Evolutionary conservation across 2,329 filamentous ascomycete species (phyloP), one percentile per base, ranked within the genome.

Genomic region (Alternaria sp.): DNA sequence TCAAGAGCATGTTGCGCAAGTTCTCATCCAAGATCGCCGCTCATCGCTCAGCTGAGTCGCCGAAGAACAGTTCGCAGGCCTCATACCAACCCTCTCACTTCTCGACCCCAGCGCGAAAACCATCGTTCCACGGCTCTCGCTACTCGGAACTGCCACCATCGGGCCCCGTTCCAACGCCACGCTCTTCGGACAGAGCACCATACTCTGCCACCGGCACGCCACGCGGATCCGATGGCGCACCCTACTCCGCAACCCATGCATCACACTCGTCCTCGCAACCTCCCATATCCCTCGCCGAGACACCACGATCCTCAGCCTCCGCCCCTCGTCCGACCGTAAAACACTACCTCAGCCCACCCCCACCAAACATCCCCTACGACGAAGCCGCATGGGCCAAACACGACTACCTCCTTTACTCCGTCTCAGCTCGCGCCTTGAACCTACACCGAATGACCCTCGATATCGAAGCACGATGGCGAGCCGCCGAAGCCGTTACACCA

Each of bases 391-490:
- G 55, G 55, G 30, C 46, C 3, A 7, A n/a, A 21, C 55, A 51
- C 45, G 28, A 51, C 30, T 17, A 26, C 45, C 55, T 40, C 7
- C 45, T 58, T 5, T 25, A 40, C 55, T 40, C 30, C 8, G 26
- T 50, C 21, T 25, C 46, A 10, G 30, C 30, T 12, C 46, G 46
- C 13, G 55, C 55, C 21, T 28, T 15, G 28, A n/a, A 44, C 12
- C 55, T 58, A 13, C 45, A 58, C 12, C 45, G 23, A 8, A 23
- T 51, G 23, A 23, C 55, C 12, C 13, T 26, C n/a, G 23, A 32
- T 2, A 46, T 32, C 3, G 55, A 58, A 49, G 30, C 23, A 7
- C 55, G 55, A 32, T 58, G 55, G 55, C 49, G 50, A 58, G 55
- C 45, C 12, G 45, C 55, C 1, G 55, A 58, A 51, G 45, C 45